phyloP scores from a whole-genome alignment of 2,329 filamentous ascomycete genomes.

The Calonectria pteridis region DNA sequence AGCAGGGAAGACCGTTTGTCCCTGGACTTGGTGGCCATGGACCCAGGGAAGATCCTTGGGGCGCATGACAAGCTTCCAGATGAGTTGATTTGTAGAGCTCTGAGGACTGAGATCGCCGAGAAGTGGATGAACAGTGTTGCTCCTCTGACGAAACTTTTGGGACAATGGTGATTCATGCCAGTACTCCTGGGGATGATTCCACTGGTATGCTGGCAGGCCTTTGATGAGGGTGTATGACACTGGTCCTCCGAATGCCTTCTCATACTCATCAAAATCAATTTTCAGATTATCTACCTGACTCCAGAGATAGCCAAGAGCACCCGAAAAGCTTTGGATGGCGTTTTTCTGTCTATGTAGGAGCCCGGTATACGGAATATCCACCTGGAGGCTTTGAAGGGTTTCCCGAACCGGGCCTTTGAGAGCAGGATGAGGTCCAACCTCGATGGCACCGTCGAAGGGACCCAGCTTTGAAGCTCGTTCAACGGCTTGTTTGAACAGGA shows the following conservation, averaged over 20 bases:
- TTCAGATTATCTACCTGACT: background rate
- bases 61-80: slow-evolving; percentile 43
- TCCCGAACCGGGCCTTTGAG: slow-evolving; percentile 55
- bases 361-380: slow-evolving; percentile 21
- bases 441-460: slow-evolving; percentile 39
- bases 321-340: slow-evolving; percentile 21
- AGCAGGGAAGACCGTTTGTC: slow-evolving; percentile 54
- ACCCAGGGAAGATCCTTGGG: slow-evolving; percentile 53
- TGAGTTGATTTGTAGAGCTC: slow-evolving; percentile 23
- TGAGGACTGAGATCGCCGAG: background rate
- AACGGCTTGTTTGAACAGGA: slow-evolving; percentile 39
- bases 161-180: background rate
- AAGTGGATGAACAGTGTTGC: background rate
- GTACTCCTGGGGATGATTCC: background rate
- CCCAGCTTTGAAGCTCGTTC: slow-evolving; percentile 1
- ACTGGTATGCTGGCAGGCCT: background rate
- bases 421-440: slow-evolving; percentile 62
- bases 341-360: slow-evolving; percentile 30
- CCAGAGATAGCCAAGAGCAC: slow-evolving; percentile 2
- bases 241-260: background rate
- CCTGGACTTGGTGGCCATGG: slow-evolving; percentile 50
- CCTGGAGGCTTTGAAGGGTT: slow-evolving; percentile 54
- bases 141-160: background rate
- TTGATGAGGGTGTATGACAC: background rate
- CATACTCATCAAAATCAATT: background rate